Evolutionary conservation across 441 rosid genomes (phyloP).

Genomic region (Mallotus japonicus): DNA sequence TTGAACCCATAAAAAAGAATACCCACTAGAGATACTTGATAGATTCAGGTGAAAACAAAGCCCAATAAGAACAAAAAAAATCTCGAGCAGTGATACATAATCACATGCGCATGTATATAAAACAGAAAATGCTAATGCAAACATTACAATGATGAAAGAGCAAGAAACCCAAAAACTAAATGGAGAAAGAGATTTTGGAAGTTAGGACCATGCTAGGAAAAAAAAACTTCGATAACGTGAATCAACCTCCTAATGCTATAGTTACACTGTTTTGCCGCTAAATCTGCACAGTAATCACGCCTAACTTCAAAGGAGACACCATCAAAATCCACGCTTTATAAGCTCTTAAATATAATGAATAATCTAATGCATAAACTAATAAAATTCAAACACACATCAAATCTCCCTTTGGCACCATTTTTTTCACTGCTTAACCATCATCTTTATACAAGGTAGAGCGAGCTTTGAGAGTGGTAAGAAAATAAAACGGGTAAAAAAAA

Average conservation of each 20-base stretch:
- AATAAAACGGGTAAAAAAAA: background rate
- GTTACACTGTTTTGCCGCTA: constrained; percentile 25
- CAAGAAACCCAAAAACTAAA: background rate
- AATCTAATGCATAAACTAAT: constrained; percentile 15
- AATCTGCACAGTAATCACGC: constrained; percentile 33
- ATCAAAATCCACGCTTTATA: constrained; percentile 33
- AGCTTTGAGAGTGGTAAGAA: background rate
- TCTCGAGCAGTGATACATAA: constrained; percentile 13
- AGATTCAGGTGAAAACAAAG: constrained; percentile 27
- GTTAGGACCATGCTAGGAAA: constrained; percentile 26
- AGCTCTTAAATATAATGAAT: background rate
- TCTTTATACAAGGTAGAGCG: no score
- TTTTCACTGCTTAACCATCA: no score
- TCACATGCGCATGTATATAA: constrained; percentile 28
- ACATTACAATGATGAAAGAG: background rate
- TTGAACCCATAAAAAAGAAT: constrained; percentile 5
- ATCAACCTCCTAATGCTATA: constrained; percentile 29
- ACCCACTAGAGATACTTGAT: constrained; percentile 7
- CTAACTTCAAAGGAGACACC: constrained; percentile 19
- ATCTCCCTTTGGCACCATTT: background rate
- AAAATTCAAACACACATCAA: constrained; percentile 7
- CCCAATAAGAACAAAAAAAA: background rate
- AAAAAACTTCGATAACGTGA: constrained; percentile 20
- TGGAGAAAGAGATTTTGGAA: background rate
- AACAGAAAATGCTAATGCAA: constrained; percentile 9